Conservation (phyloP, 129 eudicot species). For the Lactuca saligna region DNA sequence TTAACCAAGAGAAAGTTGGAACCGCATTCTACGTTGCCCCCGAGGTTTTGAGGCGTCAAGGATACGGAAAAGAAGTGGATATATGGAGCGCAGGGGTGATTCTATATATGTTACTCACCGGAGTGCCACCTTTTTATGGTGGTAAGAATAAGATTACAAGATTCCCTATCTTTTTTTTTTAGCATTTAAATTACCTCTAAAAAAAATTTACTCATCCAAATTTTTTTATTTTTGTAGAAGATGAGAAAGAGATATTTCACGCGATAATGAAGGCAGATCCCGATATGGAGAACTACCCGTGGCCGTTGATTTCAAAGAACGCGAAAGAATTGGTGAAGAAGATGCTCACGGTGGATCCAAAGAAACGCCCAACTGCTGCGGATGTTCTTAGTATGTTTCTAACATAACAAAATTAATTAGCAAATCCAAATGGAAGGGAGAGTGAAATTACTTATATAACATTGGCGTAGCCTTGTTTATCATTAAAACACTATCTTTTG, state of each 20-base stretch:
- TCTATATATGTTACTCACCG: conserved; percentile 77
- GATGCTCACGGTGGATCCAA: conserved; percentile 72
- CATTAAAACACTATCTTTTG: neutral
- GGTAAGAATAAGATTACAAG: conserved; percentile 39
- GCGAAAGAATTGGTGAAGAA: conserved; percentile 60
- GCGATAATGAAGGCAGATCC: conserved; percentile 40
- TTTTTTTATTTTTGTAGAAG: conserved; percentile 36
- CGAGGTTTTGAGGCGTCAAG: conserved; percentile 59
- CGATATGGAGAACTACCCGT: conserved; percentile 63
- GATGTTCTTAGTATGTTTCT: conserved; percentile 65
- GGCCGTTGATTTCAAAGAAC: conserved; percentile 65
- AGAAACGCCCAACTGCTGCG: conserved; percentile 62
- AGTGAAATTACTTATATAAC: neutral
- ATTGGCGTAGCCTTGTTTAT: too few species aligned
- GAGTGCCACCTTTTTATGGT: conserved; percentile 81
- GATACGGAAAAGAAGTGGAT: conserved; percentile 71
- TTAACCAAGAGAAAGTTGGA: conserved; percentile 72
- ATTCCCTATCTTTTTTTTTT: conserved; percentile 4
- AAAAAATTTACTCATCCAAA: neutral
- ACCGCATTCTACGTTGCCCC: conserved; percentile 91
- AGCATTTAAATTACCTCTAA: neutral
- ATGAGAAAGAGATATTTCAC: conserved; percentile 63
- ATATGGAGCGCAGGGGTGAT: conserved; percentile 95
- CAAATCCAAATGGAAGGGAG: neutral
- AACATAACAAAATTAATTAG: neutral